phyloP scores from a whole-genome alignment of 2,329 filamentous ascomycete genomes.

The Talaromyces sp. region DNA sequence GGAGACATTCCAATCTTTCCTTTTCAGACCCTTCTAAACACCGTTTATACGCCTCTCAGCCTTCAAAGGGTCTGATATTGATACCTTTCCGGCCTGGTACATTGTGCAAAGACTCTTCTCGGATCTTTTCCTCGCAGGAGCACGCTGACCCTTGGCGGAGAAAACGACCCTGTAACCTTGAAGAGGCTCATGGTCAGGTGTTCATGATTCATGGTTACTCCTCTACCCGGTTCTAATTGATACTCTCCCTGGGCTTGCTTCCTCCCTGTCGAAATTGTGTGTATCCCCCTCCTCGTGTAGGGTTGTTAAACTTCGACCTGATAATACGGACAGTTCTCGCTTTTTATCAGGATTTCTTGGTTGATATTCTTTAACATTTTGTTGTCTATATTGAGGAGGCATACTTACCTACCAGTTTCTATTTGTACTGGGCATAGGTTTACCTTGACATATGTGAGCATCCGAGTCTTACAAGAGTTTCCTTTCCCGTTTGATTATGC shows the following conservation, averaged over 20 bases:
- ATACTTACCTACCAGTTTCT: not conserved
- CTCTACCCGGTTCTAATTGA: not conserved
- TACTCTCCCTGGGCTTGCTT: not conserved
- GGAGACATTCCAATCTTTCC: conserved; percentile 11
- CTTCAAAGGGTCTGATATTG: not conserved
- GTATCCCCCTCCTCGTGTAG: conserved; percentile 9
- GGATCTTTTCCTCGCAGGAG: conserved; percentile 5
- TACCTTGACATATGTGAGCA: conserved; percentile 2
- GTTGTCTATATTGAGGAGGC: not conserved
- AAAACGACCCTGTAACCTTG: not conserved
- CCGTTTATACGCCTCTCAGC: not conserved
- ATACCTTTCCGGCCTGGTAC: not conserved
- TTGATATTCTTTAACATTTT: not conserved
- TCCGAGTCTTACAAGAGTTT: not conserved
- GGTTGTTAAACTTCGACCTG: not conserved
- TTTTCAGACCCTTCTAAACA: not conserved
- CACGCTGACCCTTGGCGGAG: not conserved
- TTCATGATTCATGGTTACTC: not conserved
- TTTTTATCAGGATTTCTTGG: not conserved
- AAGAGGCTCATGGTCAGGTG: not conserved
- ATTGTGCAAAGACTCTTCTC: not conserved
- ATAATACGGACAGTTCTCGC: conserved; percentile 14
- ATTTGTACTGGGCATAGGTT: not conserved
- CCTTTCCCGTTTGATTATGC: not conserved
- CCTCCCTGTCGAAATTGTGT: conserved; percentile 3